Conservation (phyloP, 352 stramenopile genomes). For the Globisporangium sylvaticum region DNA sequence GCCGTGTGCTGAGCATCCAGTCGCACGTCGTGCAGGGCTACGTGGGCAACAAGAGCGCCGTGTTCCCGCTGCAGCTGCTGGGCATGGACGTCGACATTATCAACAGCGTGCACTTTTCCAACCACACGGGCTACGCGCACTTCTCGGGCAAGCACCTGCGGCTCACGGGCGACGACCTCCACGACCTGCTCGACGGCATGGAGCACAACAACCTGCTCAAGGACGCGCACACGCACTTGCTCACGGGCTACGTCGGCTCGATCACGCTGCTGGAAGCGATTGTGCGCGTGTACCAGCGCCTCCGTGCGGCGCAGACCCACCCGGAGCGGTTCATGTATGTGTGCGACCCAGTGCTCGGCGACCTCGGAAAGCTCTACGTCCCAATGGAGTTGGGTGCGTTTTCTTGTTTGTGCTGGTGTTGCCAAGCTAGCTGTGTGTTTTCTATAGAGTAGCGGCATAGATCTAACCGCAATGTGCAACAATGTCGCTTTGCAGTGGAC, state of each 20-base stretch:
- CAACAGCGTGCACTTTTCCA: conserved; percentile 88
- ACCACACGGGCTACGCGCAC: conserved; percentile 79
- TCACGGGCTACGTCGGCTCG: conserved; percentile 82
- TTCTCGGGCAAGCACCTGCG: conserved; percentile 70
- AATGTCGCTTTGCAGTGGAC: conserved; percentile 41
- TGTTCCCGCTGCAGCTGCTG: conserved; percentile 82
- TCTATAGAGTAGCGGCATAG: no score
- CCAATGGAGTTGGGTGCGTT: conserved; percentile 63
- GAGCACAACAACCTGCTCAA: conserved; percentile 64
- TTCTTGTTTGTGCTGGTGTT: neutral
- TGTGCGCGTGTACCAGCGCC: conserved; percentile 54
- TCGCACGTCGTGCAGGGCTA: conserved; percentile 87
- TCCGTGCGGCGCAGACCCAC: conserved; percentile 47
- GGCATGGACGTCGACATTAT: conserved; percentile 86
- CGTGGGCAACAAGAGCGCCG: conserved; percentile 84
- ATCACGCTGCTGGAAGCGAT: conserved; percentile 67
- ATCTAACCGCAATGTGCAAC: conserved; percentile 6
- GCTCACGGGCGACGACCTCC: conserved; percentile 67
- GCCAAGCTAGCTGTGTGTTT: neutral
- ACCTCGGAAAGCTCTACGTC: conserved; percentile 81
- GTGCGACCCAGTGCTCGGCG: conserved; percentile 81
- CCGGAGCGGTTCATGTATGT: conserved; percentile 63
- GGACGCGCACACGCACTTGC: conserved; percentile 70
- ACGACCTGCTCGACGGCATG: conserved; percentile 78
- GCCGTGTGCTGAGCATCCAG: conserved; percentile 84